A percentile compares a stretch with the other conserved stretches of the same genome.
phyloP scores from a whole-genome alignment of 2,329 filamentous ascomycete species.

The Pseudocercospora fijiensis region DNA sequence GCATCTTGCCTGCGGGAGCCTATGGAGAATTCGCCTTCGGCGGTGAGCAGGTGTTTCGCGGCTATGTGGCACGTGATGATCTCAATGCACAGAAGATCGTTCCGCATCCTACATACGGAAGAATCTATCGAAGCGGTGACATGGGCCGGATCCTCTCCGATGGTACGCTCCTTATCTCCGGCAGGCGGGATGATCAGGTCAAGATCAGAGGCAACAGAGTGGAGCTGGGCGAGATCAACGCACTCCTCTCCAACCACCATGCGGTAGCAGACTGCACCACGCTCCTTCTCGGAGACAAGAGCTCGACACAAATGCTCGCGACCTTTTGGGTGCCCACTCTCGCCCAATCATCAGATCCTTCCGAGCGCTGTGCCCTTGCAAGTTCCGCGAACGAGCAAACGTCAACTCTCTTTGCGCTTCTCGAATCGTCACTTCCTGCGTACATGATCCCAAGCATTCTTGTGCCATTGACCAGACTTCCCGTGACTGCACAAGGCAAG shows the following conservation, averaged over 20 bases:
- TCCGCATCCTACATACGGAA: conserved; percentile 65
- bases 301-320: conserved; percentile 56
- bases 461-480: conserved; percentile 67
- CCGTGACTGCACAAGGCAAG: conserved; percentile 73
- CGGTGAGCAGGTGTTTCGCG: conserved; percentile 72
- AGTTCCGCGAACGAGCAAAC: conserved; percentile 10
- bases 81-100: conserved; percentile 68
- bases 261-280: conserved; percentile 63
- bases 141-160: conserved; percentile 75
- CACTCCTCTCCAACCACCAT: conserved; percentile 54
- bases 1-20: conserved; percentile 65
- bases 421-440: conserved; percentile 59
- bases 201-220: conserved; percentile 80
- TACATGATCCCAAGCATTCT: conserved; percentile 81
- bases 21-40: conserved; percentile 85
- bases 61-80: conserved; percentile 67
- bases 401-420: conserved; percentile 52
- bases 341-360: not conserved
- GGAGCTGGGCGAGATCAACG: conserved; percentile 74
- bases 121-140: conserved; percentile 80
- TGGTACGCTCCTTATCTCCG: conserved; percentile 70
- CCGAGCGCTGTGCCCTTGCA: not conserved
- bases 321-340: conserved; percentile 66
- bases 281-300: conserved; percentile 52
- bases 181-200: conserved; percentile 74